Conservation (phyloP, 495 filamentous ascomycete genomes). For the Lindgomyces ingoldianus region DNA sequence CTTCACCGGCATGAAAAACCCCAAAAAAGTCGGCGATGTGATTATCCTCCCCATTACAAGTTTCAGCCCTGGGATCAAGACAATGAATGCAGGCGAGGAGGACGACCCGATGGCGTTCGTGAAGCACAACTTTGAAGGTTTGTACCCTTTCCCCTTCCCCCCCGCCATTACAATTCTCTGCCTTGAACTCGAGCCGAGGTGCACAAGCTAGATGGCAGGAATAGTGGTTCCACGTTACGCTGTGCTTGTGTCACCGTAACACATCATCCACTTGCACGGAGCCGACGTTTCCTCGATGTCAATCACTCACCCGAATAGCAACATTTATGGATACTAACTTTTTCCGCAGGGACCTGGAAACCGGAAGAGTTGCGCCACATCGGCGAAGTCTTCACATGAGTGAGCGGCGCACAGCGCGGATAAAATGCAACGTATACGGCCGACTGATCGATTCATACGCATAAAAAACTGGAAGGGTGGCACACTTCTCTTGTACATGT, state of each 20-base stretch:
- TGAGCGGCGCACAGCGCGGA: background rate
- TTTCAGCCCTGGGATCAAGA: slow-evolving; percentile 91
- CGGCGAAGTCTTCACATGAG: slow-evolving; percentile 37
- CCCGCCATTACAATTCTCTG: background rate
- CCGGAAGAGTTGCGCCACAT: slow-evolving; percentile 65
- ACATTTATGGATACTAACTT: slow-evolving; percentile 13
- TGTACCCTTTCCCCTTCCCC: slow-evolving; percentile 18
- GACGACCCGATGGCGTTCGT: slow-evolving; percentile 98
- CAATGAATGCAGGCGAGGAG: slow-evolving; percentile 87
- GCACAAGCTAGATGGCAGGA: too few relatives aligned
- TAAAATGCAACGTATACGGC: background rate
- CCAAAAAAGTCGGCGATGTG: slow-evolving; percentile 92
- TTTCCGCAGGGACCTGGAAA: slow-evolving; percentile 72
- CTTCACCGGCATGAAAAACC: slow-evolving; percentile 79
- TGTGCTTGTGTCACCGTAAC: slow-evolving; percentile 17
- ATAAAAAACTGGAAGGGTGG: background rate
- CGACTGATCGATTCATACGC: background rate
- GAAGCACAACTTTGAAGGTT: slow-evolving; percentile 95
- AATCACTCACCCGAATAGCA: too few relatives aligned
- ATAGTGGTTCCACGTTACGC: background rate
- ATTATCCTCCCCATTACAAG: slow-evolving; percentile 92
- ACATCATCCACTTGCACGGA: slow-evolving; percentile 6
- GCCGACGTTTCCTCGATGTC: too few relatives aligned
- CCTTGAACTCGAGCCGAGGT: too few relatives aligned
- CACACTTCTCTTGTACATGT: slow-evolving; percentile 20